Percentiles rank a stretch among this genome's conserved stretches.
Conservation (phyloP, 306 rosid genomes). For the Crataegus laevigata region DNA sequence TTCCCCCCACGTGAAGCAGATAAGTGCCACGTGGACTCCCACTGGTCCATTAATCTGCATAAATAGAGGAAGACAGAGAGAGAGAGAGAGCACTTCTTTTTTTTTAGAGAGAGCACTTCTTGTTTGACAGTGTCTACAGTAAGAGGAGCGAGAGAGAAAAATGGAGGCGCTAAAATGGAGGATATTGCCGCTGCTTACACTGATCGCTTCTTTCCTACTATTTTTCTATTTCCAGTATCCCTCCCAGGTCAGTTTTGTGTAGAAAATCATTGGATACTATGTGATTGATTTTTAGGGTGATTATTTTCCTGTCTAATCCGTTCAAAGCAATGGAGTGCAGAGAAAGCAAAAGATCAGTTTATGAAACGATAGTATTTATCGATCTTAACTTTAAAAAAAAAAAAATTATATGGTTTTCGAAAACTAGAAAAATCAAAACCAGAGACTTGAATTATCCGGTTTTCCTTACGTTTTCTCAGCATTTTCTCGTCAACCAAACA, state of each 20-base stretch:
- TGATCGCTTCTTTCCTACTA: constrained; percentile 36
- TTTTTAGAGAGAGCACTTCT: not conserved
- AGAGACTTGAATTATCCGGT: too few relatives aligned
- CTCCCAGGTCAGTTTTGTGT: constrained; percentile 1
- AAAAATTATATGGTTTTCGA: too few relatives aligned
- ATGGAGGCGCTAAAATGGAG: constrained; percentile 54
- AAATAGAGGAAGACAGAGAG: too few relatives aligned
- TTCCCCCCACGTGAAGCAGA: not conserved
- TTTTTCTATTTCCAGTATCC: constrained; percentile 34
- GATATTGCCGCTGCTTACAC: constrained; percentile 44
- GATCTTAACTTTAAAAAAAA: too few relatives aligned
- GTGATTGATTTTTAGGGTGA: not conserved
- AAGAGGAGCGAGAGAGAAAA: not conserved
- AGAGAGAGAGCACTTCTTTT: constrained; percentile 1
- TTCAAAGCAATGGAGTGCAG: too few relatives aligned
- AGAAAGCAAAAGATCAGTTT: too few relatives aligned
- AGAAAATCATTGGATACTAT: too few relatives aligned
- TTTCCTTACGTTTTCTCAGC: not conserved
- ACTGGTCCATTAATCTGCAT: not conserved
- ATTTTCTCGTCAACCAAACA: not conserved
- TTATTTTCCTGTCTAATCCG: too few relatives aligned
- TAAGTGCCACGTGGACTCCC: not conserved
- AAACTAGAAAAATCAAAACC: too few relatives aligned
- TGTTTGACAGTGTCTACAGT: not conserved
- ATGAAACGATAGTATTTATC: too few relatives aligned